phyloP scores from a whole-genome alignment of 805 yeast genomes.

The Cyberlindnera lachancei region DNA sequence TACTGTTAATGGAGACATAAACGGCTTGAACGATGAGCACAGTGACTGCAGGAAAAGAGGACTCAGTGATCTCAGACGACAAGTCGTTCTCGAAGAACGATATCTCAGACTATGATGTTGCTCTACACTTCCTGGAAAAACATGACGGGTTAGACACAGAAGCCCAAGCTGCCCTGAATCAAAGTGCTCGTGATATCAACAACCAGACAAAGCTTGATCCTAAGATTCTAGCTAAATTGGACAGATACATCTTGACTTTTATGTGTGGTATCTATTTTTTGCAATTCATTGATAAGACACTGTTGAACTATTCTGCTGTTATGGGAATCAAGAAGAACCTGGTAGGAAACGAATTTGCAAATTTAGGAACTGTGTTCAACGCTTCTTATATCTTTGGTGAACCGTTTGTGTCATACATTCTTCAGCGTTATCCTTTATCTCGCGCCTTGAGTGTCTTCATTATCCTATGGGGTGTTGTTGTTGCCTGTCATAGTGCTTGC shows the following conservation, averaged over 20 bases:
- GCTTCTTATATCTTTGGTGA: slow-evolving; percentile 45
- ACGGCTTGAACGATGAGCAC: too few relatives aligned
- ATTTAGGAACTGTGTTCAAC: slow-evolving; percentile 43
- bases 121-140: not conserved
- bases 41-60: too few relatives aligned
- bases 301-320: slow-evolving; percentile 51
- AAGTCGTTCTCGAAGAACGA: not conserved
- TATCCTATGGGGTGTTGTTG: slow-evolving; percentile 43
- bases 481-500: slow-evolving; percentile 42
- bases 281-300: slow-evolving; percentile 48
- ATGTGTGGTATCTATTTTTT: slow-evolving; percentile 43
- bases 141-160: not conserved
- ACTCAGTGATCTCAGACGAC: not conserved
- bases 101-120: slow-evolving; percentile 1
- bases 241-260: slow-evolving; percentile 17
- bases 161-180: not conserved
- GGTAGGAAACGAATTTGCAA: slow-evolving; percentile 39
- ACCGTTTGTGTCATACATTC: slow-evolving; percentile 35
- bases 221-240: slow-evolving; percentile 5
- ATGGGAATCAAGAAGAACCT: slow-evolving; percentile 51
- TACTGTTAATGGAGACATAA: too few relatives aligned
- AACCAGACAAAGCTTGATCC: not conserved
- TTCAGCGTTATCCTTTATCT: slow-evolving; percentile 46
- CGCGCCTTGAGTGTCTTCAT: slow-evolving; percentile 38
- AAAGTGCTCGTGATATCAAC: too few relatives aligned